phyloP scores from a whole-genome alignment of 2,329 filamentous ascomycete genomes.

The Hymenoscyphus repandus region DNA sequence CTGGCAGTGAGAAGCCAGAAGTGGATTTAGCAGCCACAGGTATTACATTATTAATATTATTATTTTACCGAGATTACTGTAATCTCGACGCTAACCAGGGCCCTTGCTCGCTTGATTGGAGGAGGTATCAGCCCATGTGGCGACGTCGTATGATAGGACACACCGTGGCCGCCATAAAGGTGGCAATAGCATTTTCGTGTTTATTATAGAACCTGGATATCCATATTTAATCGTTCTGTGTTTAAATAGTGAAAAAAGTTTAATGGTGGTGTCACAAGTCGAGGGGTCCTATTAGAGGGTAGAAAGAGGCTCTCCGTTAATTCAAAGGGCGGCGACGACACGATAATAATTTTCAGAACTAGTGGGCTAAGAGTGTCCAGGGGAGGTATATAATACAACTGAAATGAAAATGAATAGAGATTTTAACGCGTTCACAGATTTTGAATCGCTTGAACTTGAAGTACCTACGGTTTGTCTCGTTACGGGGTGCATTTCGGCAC shows the following conservation, averaged over 20 bases:
- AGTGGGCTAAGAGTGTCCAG: constrained; percentile 2
- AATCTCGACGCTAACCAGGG: constrained; percentile 3
- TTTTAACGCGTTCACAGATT: neutral
- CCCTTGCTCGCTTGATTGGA: constrained; percentile 2
- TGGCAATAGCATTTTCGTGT: constrained; percentile 1
- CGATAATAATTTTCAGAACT: constrained; percentile 9
- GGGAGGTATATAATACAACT: constrained; percentile 1
- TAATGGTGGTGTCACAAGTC: constrained; percentile 3
- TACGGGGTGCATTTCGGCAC: too few relatives aligned
- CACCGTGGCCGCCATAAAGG: neutral
- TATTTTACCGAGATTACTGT: constrained; percentile 5
- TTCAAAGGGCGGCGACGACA: constrained; percentile 9
- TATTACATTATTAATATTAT: too few relatives aligned
- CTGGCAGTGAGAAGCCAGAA: constrained; percentile 2
- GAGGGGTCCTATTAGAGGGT: constrained; percentile 5
- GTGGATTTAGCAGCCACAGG: constrained; percentile 7
- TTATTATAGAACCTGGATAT: constrained; percentile 3
- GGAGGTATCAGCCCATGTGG: constrained; percentile 4
- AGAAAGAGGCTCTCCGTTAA: constrained; percentile 4
- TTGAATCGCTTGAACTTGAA: neutral
- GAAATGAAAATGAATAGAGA: constrained; percentile 5
- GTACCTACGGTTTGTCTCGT: too few relatives aligned
- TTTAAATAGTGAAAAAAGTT: constrained; percentile 6
- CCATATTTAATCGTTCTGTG: too few relatives aligned
- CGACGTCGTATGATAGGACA: constrained; percentile 1